Conservation (phyloP, 352 stramenopile genomes). For the Globisporangium barbulae region DNA sequence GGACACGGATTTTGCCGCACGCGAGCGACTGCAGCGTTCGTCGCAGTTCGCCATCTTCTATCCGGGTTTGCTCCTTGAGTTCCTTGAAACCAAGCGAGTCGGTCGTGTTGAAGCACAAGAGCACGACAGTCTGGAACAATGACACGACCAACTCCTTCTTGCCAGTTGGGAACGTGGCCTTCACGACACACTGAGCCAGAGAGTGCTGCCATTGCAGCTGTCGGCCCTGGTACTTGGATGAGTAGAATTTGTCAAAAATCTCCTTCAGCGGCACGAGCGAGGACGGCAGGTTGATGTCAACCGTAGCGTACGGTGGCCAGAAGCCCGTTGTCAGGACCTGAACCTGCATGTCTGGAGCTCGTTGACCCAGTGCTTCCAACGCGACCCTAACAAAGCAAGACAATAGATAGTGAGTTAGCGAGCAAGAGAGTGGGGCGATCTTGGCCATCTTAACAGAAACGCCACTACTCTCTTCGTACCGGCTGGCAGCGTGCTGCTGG, state of each 20-base stretch:
- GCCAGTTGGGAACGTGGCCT: constrained; percentile 73
- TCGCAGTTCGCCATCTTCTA: constrained; percentile 88
- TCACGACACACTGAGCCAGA: constrained; percentile 86
- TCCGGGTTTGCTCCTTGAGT: constrained; percentile 84
- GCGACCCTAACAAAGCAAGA: constrained; percentile 26
- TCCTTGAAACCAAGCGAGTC: constrained; percentile 78
- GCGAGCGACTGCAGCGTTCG: constrained; percentile 88
- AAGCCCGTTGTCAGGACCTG: constrained; percentile 97
- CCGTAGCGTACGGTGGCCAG: constrained; percentile 93
- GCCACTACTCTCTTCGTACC: constrained; percentile 27
- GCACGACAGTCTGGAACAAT: constrained; percentile 83
- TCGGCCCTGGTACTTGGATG: constrained; percentile 83
- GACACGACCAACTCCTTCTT: constrained; percentile 89
- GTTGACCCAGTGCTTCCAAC: constrained; percentile 40
- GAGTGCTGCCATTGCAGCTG: constrained; percentile 91
- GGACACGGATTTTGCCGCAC: constrained; percentile 86
- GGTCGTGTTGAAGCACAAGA: constrained; percentile 79
- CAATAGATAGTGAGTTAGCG: neutral
- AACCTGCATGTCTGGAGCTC: constrained; percentile 92
- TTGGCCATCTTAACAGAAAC: neutral
- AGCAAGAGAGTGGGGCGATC: neutral
- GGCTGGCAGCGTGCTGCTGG: constrained; percentile 72
- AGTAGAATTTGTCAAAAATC: constrained; percentile 90
- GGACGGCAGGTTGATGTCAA: constrained; percentile 77
- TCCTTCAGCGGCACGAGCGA: constrained; percentile 63